These are phyloP conservation scores for Tricholoma terreum DNA, from an alignment of 768 basidiomycete species.

Conservation along the genomic window DNA sequence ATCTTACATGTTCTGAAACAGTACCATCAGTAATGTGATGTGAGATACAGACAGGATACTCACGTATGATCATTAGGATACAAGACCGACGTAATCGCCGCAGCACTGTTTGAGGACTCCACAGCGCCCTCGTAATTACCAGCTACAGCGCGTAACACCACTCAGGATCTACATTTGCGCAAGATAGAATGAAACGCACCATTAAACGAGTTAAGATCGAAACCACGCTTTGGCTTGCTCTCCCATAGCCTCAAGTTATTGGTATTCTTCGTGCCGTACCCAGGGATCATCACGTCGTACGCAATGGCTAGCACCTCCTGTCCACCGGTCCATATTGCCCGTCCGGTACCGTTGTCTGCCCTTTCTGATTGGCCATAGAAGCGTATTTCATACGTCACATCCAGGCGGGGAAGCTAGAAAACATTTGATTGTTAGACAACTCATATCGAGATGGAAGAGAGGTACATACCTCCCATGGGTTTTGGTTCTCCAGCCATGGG, in stretches of 20 bases:
- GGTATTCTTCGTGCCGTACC: slow-evolving; percentile 77
- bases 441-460: not conserved
- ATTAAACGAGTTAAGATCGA: slow-evolving; percentile 95
- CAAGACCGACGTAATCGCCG: slow-evolving; percentile 90
- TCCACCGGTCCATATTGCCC: slow-evolving; percentile 80
- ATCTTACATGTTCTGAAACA: slow-evolving; percentile 42
- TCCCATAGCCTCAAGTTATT: slow-evolving; percentile 90
- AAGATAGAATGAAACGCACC: slow-evolving; percentile 39
- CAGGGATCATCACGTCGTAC: slow-evolving; percentile 93
- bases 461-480: slow-evolving; percentile 69
- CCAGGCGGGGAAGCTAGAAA: slow-evolving; percentile 63
- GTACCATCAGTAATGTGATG: not conserved
- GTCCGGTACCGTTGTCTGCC: slow-evolving; percentile 52
- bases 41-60: slow-evolving; percentile 23
- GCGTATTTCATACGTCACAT: slow-evolving; percentile 80
- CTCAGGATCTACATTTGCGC: not conserved
- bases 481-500: slow-evolving; percentile 86
- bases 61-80: slow-evolving; percentile 93
- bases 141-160: slow-evolving; percentile 40
- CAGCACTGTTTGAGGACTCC: slow-evolving; percentile 84
- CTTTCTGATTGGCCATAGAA: slow-evolving; percentile 87
- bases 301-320: slow-evolving; percentile 93
- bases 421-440: not conserved
- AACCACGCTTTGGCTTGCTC: slow-evolving; percentile 83
- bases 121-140: slow-evolving; percentile 93